These are phyloP conservation scores for Themeda triandra DNA, from an alignment of 176 grass and related monocot species.

Conservation along the genomic window DNA sequence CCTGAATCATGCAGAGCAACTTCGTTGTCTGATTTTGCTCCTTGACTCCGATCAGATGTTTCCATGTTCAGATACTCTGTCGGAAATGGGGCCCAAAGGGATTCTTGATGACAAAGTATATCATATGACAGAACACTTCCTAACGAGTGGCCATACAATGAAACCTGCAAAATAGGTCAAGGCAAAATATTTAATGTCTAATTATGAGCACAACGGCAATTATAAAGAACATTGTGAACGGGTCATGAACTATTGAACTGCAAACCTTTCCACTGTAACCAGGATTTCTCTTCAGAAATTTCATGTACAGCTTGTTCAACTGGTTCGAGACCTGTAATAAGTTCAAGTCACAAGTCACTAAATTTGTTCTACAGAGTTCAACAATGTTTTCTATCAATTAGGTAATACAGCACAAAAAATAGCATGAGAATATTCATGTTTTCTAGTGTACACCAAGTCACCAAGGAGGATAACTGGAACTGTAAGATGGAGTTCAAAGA, in stretches of 20 bases:
- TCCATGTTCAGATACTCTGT: conserved; percentile 55
- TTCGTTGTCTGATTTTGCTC: conserved; percentile 15
- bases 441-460: not conserved
- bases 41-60: conserved; percentile 36
- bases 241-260: not conserved
- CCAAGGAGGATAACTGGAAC: not conserved
- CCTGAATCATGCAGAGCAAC: conserved; percentile 17
- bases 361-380: not conserved
- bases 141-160: conserved; percentile 93
- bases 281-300: conserved; percentile 96
- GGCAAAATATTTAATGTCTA: not conserved
- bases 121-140: conserved; percentile 96
- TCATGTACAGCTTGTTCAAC: conserved; percentile 81
- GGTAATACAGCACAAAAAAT: not conserved
- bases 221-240: not conserved
- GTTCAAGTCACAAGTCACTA: not conserved
- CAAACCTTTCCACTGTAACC: conserved; percentile 90
- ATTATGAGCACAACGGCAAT: not conserved
- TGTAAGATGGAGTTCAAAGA: not conserved
- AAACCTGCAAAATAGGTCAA: conserved; percentile 54
- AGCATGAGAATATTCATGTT: not conserved
- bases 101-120: conserved; percentile 97
- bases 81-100: conserved; percentile 49
- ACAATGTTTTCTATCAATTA: not conserved
- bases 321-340: conserved; percentile 87